Base-by-base conservation (phyloP, 108 stramenopile genomes). In the Pseudonitzschia delicatissima region DNA sequence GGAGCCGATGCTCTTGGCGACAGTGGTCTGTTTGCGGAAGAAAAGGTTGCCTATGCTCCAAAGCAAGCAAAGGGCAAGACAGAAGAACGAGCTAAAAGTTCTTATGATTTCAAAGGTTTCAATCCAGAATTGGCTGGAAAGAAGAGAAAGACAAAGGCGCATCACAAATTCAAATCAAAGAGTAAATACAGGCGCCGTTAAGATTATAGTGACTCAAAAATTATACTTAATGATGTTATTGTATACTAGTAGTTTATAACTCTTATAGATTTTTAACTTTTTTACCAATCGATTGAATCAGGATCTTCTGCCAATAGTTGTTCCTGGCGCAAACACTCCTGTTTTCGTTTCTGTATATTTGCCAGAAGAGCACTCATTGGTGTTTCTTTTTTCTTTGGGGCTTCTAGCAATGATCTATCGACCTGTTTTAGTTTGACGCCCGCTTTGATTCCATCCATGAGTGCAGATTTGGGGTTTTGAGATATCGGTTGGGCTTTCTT, bases 101-200 rank as follows among this genome's bases (percentile, higher is more conserved):
- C 39, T 57, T 85, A 82, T 50, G 66, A 62, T 31, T 91, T 91
- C 66, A 35, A 68, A 4, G 90, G 80, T 29, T 78, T 66, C 45
- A 84, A 91, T 66, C 80, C 80, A 35, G 66, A 68, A 39, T 80
- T 81, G 35, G 64, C 33, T 40, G 76, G 73, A 34, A 81, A 77
- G 47, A 82, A 79, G 76, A 82, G 65, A 61, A 83, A 85, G 80
- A 79, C 79, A 52, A 82, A 82, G 48, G 63, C 71, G 18, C 72
- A 73, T 36, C 82, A 87, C 65, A 79, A 67, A 20, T 91, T 91
- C 81, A 91, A 91, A 73, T 86, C 84, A 17, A 84, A 78, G 78
- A 78, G 71, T 62, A 91, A 91, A 59, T 77, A 72, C 52, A 90
- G 82, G 65, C 67, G 89, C 3, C 81, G 83, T 59, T 68, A 68